Base-by-base conservation (phyloP, 2,329 filamentous ascomycete genomes). In the Fusarium tuaranense region DNA sequence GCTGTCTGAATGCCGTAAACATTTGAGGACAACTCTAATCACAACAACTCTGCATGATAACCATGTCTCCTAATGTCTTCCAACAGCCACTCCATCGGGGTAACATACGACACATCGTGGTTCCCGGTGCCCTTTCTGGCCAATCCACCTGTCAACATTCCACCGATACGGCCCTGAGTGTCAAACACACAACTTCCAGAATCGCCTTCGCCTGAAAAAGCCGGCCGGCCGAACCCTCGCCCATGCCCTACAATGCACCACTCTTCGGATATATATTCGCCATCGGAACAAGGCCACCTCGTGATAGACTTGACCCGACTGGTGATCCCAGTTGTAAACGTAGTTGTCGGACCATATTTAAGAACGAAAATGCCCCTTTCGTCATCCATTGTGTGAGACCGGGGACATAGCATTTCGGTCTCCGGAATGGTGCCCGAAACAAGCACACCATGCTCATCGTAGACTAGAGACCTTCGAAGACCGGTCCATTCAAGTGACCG, bases 71-170 rank as follows among this genome's bases (percentile, higher is more conserved):
- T 65, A 5, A 72, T 66, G 32, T 72, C 64, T 1, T 67, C 38
- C 16, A 72, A 62, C 0, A 72, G 70, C 67, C 70, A 72, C 25
- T 72, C 64, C 6, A 72, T 72, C 2, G 70, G 67, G 12, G 70
- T 72, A 16, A 38, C 70, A 39, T 72, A 72, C 7, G 70, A 36
- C 1, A 36, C 57, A 62, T 72, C 67, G 2, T 46, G 27, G 4
- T 2, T 10, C 4, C 12, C 30, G 18, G 10, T n/a, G 7, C 7
- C 22, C n/a, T 44, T 5, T 13, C 12, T 20, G 10, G 10, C 38
- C 18, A 39, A 39, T 7, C 67, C 63, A 5, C 22, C 20, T 5
- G 66, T 63, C 8, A 72, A 12, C 38, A 72, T 63, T 4, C 58
- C 69, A 25, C 51, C 58, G 32, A 71, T 58, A 12, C 63, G 70